phyloP scores from a whole-genome alignment of 805 yeast species.

The Yarrowia phangngaensis region DNA sequence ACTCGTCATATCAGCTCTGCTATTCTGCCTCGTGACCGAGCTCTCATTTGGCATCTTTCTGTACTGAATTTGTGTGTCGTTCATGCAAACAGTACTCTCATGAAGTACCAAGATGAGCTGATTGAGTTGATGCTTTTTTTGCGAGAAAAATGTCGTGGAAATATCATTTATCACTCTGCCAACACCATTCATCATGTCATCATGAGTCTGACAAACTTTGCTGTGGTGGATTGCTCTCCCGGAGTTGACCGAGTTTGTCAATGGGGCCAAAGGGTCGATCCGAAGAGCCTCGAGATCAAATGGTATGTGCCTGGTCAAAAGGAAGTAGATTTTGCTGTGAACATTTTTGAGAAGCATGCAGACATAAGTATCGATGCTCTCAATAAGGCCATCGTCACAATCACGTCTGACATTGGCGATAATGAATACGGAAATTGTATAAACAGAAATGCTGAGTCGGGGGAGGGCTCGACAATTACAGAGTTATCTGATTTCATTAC shows the following conservation, averaged over 20 bases:
- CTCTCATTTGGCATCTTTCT: constrained; percentile 64
- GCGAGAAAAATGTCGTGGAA: constrained; percentile 53
- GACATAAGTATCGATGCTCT: constrained; percentile 31
- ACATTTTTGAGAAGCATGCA: constrained; percentile 51
- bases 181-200: constrained; percentile 65
- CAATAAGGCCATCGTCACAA: constrained; percentile 42
- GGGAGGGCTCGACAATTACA: constrained; percentile 37
- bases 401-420: constrained; percentile 30
- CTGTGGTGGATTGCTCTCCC: constrained; percentile 32
- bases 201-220: constrained; percentile 56
- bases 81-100: constrained; percentile 55
- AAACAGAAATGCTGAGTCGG: constrained; percentile 27
- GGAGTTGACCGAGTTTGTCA: constrained; percentile 30
- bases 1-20: constrained; percentile 60
- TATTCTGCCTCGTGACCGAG: constrained; percentile 71
- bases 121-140: constrained; percentile 46
- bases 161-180: constrained; percentile 59
- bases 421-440: background rate
- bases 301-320: constrained; percentile 70
- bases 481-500: constrained; percentile 52
- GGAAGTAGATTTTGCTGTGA: constrained; percentile 60
- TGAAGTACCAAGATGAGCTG: constrained; percentile 48
- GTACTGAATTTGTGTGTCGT: constrained; percentile 67
- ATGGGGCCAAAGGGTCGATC: constrained; percentile 41
- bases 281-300: constrained; percentile 45